Evolutionary conservation across 1,284 basidiomycete species (phyloP).

Genomic region (Ustilago cynodontis): DNA sequence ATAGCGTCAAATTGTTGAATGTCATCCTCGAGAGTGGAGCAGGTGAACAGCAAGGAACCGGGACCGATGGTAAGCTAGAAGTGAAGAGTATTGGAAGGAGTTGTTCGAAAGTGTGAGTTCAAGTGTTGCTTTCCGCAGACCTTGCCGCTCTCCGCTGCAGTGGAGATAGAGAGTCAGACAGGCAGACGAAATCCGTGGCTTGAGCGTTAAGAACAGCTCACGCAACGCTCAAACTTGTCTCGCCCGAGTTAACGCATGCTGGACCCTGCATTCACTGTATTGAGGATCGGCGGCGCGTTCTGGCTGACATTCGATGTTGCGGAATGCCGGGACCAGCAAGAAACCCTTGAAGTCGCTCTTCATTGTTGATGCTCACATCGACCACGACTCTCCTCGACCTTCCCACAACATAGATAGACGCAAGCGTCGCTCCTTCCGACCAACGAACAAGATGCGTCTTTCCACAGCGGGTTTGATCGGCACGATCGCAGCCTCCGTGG

Average conservation of each 20-base stretch:
- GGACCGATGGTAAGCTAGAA: neutral
- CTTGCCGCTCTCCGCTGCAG: too few relatives aligned
- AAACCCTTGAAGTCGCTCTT: neutral
- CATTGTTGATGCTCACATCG: neutral
- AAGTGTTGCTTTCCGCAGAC: conserved; percentile 27
- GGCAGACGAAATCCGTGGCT: conserved; percentile 11
- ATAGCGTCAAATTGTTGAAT: conserved; percentile 66
- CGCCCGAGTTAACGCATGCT: conserved; percentile 7
- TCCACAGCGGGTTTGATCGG: conserved; percentile 16
- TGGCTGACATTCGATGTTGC: too few relatives aligned
- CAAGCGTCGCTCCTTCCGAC: neutral
- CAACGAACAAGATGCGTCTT: conserved; percentile 11
- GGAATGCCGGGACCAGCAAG: conserved; percentile 1
- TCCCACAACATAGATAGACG: neutral
- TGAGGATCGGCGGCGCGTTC: neutral
- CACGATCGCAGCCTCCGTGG: conserved; percentile 12
- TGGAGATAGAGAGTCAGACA: too few relatives aligned
- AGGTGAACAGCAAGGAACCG: neutral
- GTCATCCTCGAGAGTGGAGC: conserved; percentile 34
- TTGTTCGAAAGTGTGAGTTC: neutral
- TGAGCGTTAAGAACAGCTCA: conserved; percentile 21
- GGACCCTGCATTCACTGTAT: conserved; percentile 17
- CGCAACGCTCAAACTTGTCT: conserved; percentile 2
- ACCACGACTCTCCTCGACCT: neutral
- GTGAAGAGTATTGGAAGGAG: neutral